Base-by-base conservation (phyloP, 345 rosid genomes). In the Eucalyptus regnans region DNA sequence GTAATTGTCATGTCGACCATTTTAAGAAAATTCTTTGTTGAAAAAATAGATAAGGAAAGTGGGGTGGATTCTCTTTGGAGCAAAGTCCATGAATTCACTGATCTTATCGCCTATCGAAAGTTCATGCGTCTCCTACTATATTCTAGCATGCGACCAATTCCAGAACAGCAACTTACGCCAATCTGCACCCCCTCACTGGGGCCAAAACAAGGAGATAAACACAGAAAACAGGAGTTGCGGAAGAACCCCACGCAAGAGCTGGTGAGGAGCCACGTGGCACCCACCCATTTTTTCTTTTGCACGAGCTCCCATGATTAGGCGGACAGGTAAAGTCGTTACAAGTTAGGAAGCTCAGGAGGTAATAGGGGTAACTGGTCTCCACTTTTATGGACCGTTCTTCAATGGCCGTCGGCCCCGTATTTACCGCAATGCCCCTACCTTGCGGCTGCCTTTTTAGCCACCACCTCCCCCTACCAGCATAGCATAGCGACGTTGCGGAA, bases 311-410 rank as follows among this genome's bases (percentile, higher is more conserved):
- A 90, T 93, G 91, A 93, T 91, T 92, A 44, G 93, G 92, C 92
- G 90, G 95, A 95, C 97, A 71, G 97, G 97, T 95, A 94, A 95
- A 94, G 94, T 92, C 94, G 97, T 93, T 95, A 92, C 86, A 87
- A 84, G 94, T 88, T 92, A 58, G 87, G 90, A 89, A 90, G 88
- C 54, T 41, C 17, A 56, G 90, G 88, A 80, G 93, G 92, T 85
- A 86, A 94, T 91, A 66, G 13, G 90, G 91, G 92, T 16, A 90
- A 84, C 52, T 87, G 94, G 96, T 94, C 93, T 88, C 90, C 89
- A 12, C 94, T 92, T 95, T 94, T 68, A 37, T 14, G 91, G 93
- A 93, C 97, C 90, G 48, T 68, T 89, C 89, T 89, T 90, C 90
- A 51, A 87, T 79, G 49, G 80, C 81, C 88, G 49, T 50, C 49